These are phyloP conservation scores for Cyathus striatus DNA, from an alignment of 768 basidiomycete genomes.

Conservation along the genomic window DNA sequence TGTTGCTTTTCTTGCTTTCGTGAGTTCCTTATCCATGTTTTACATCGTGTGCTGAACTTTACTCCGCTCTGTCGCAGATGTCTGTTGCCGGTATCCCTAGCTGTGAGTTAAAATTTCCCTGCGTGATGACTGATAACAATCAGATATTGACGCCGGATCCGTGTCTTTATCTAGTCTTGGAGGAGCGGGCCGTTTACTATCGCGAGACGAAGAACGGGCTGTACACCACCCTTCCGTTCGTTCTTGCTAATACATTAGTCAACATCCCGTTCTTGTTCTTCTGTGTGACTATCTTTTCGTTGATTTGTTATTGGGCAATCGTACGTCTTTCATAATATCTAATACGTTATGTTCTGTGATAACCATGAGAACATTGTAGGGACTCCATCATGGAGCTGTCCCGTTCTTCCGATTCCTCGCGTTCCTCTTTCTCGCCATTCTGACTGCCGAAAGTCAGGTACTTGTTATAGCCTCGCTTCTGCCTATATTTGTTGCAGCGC, in stretches of 20 bases:
- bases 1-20: constrained; percentile 49
- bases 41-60: no score
- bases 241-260: constrained; percentile 48
- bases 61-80: constrained; percentile 28
- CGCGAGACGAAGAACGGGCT: constrained; percentile 56
- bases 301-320: constrained; percentile 49
- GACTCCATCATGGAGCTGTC: constrained; percentile 40
- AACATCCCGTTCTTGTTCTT: constrained; percentile 50
- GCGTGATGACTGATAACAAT: neutral
- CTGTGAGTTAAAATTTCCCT: constrained; percentile 21
- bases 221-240: constrained; percentile 47
- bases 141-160: neutral
- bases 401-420: constrained; percentile 52
- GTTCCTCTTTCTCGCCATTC: constrained; percentile 49
- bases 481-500: constrained; percentile 56
- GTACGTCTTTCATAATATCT: constrained; percentile 24
- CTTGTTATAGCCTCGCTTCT: constrained; percentile 43
- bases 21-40: constrained; percentile 16
- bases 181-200: constrained; percentile 52
- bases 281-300: constrained; percentile 40
- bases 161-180: constrained; percentile 31
- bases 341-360: neutral
- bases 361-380: constrained; percentile 13
- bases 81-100: constrained; percentile 56
- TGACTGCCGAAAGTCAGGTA: constrained; percentile 48